Base-by-base conservation (phyloP, 2,329 filamentous ascomycete species). In the Penicillium sp. region DNA sequence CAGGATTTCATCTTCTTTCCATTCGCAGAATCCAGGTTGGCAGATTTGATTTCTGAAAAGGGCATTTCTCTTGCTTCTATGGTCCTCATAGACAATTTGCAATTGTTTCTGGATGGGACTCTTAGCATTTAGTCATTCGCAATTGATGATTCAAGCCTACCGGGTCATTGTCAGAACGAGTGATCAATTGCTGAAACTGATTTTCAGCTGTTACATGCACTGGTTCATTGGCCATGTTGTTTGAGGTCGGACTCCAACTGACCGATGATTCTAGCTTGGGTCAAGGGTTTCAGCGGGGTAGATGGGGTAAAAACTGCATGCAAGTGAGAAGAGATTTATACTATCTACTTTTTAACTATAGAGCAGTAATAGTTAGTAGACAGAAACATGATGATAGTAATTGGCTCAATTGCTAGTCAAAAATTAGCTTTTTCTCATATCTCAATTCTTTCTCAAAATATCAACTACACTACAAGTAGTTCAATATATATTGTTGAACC, bases 11-110 rank as follows among this genome's bases (percentile, higher is more conserved):
- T 97, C 93, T 51, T 93, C 82, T 49, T 85, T 84, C 67, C 95
- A 84, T 57, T 89, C 89, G 1, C 80, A 70, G 65, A 93, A 96
- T 33, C 84, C 81, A 0, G 81, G 61, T 2, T 86, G 81, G 4
- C 95, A 81, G 58, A 97, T 87, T 67, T 89, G 91, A 12, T 81
- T 82, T 63, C 82, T 87, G 72, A 95, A 92, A 67, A 93, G 87
- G 3, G 77, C 80, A 70, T 95, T 96, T 56, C 93, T 86, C 46
- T 84, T 87, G 6, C 78, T 82, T 50, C 93, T 87, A 71, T 97
- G 93, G 1, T 80, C 81, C 12, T 83, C 80, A 73, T 97, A 97
- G 42, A 86, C 82, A 7, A 78, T 74, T 76, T 93, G 90, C 12
- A 96, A 58, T 53, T 35, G 49, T 57, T 53, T 54, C 65, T 67